Conservation (phyloP, 495 filamentous ascomycete genomes). For the Penicillium turbatum region DNA sequence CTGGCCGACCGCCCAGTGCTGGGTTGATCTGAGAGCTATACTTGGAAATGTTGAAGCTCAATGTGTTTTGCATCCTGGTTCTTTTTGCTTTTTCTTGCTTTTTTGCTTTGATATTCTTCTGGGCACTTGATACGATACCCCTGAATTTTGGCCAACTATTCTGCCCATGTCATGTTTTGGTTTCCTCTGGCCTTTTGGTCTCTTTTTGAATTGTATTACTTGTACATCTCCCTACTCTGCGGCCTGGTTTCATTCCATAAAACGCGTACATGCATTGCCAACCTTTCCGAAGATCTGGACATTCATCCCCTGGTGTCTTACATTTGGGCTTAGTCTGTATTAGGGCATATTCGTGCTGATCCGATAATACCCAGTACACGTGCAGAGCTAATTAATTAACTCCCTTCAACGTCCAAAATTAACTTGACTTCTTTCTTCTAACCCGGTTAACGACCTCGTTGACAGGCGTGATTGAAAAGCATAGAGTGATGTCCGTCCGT, state of each 20-base stretch:
- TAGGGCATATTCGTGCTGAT: slow-evolving; percentile 16
- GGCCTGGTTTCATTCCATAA: neutral
- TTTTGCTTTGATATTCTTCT: slow-evolving; percentile 10
- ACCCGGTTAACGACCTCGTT: neutral
- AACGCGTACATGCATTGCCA: slow-evolving; percentile 1
- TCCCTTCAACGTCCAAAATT: neutral
- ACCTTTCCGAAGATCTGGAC: neutral
- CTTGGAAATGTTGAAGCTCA: slow-evolving; percentile 1
- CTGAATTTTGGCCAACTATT: slow-evolving; percentile 25
- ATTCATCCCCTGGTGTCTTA: neutral
- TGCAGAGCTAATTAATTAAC: neutral
- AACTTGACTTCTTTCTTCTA: neutral
- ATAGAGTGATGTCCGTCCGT: neutral
- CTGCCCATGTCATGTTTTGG: slow-evolving; percentile 19
- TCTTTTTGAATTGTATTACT: slow-evolving; percentile 14
- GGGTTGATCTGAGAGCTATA: slow-evolving; percentile 22
- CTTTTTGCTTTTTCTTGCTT: slow-evolving; percentile 9
- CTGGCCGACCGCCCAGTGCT: slow-evolving; percentile 25
- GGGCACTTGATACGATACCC: slow-evolving; percentile 34
- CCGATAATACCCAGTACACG: slow-evolving; percentile 2
- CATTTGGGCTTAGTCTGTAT: neutral
- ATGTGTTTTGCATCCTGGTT: slow-evolving; percentile 14
- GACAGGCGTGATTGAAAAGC: neutral
- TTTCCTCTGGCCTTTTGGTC: slow-evolving; percentile 14
- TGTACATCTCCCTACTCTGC: slow-evolving; percentile 7